Percentiles rank a stretch among this genome's conserved stretches.
These are phyloP conservation scores for Phyllosticta capitalensis DNA, from an alignment of 2,329 filamentous ascomycete species.

Conservation along the genomic window DNA sequence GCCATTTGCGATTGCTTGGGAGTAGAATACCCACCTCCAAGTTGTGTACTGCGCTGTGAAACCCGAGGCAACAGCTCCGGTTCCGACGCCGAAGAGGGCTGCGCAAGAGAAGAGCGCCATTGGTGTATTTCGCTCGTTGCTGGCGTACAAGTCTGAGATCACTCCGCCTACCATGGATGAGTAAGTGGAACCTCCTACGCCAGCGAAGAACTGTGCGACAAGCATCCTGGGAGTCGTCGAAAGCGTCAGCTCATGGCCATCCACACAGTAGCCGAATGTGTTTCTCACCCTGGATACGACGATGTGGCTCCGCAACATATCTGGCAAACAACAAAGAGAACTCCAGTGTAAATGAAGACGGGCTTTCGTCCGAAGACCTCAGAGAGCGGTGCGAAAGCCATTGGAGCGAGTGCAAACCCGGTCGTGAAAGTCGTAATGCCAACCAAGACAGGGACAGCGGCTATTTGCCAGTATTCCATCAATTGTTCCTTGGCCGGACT, in stretches of 20 bases:
- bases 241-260: too few relatives aligned
- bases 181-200: slow-evolving; percentile 66
- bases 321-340: slow-evolving; percentile 64
- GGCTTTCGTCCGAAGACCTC: slow-evolving; percentile 81
- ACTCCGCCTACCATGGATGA: slow-evolving; percentile 90
- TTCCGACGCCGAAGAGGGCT: slow-evolving; percentile 68
- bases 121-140: slow-evolving; percentile 69
- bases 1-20: slow-evolving; percentile 63
- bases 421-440: slow-evolving; percentile 73
- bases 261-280: too few relatives aligned
- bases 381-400: slow-evolving; percentile 78
- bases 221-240: slow-evolving; percentile 52
- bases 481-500: slow-evolving; percentile 60
- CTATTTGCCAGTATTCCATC: slow-evolving; percentile 54
- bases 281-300: slow-evolving; percentile 48
- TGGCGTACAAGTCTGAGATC: slow-evolving; percentile 74
- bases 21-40: slow-evolving; percentile 86
- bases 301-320: slow-evolving; percentile 63
- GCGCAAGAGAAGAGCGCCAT: slow-evolving; percentile 81
- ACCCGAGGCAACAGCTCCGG: slow-evolving; percentile 63
- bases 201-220: slow-evolving; percentile 63
- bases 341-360: slow-evolving; percentile 65
- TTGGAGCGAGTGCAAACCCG: slow-evolving; percentile 75
- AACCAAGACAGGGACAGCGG: slow-evolving; percentile 53
- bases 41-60: slow-evolving; percentile 56